These are phyloP conservation scores for Cyclotella sp. DNA, from an alignment of 108 stramenopile species.

Conservation along the genomic window DNA sequence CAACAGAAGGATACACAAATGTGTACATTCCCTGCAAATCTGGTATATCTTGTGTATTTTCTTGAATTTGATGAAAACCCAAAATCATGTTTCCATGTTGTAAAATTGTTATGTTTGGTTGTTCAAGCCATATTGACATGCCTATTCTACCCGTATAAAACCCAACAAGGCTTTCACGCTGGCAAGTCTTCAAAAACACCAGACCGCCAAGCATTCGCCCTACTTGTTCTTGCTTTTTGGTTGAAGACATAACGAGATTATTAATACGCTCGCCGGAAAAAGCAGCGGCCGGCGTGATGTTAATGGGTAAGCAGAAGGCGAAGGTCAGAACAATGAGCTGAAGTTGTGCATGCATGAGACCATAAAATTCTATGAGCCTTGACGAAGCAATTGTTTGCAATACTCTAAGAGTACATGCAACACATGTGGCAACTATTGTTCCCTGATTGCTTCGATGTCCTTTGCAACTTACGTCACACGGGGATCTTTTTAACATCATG, in stretches of 20 bases:
- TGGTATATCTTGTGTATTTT: slow-evolving; percentile 9
- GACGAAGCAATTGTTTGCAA: too few species aligned
- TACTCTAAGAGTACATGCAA: too few species aligned
- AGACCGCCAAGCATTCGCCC: slow-evolving; percentile 54
- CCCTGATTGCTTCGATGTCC: too few species aligned
- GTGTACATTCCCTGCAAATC: slow-evolving; percentile 55
- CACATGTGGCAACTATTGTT: too few species aligned
- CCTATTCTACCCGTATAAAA: slow-evolving; percentile 35
- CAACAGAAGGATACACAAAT: slow-evolving; percentile 49
- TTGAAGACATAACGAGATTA: neutral
- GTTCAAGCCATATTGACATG: slow-evolving; percentile 45
- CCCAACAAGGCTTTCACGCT: slow-evolving; percentile 28
- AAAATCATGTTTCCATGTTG: slow-evolving; percentile 48
- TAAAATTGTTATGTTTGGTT: slow-evolving; percentile 50
- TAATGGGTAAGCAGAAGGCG: too few species aligned
- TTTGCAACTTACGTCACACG: too few species aligned
- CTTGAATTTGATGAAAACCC: slow-evolving; percentile 49
- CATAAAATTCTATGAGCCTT: too few species aligned
- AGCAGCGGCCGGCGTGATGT: neutral
- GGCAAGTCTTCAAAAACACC: slow-evolving; percentile 36
- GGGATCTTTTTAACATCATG: too few species aligned
- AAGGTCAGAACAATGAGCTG: too few species aligned
- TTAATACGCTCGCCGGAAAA: neutral
- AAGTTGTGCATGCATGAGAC: too few species aligned
- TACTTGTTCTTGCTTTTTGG: neutral